Conservation (phyloP, 1,139 yeast genomes). For the Lipomyces yarrowii region DNA sequence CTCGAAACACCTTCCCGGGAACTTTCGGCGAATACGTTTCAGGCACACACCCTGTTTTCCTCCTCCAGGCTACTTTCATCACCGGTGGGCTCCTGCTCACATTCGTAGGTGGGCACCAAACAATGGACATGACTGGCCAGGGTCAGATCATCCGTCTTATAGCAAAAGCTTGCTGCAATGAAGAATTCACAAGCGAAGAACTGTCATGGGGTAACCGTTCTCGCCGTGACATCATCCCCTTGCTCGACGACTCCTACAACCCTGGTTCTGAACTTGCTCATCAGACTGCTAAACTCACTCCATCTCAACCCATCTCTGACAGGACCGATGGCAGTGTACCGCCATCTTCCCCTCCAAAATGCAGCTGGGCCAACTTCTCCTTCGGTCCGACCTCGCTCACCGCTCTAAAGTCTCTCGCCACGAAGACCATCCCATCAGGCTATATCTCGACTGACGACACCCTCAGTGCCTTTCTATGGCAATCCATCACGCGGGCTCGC, state of each 20-base stretch:
- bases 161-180: constrained; percentile 29
- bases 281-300: too few relatives aligned
- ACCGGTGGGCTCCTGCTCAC: constrained; percentile 30
- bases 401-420: constrained; percentile 19
- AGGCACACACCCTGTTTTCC: constrained; percentile 25
- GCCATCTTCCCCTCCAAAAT: neutral
- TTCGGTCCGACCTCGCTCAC: constrained; percentile 11
- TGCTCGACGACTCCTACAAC: constrained; percentile 14
- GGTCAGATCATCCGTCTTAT: constrained; percentile 22
- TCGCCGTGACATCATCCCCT: constrained; percentile 11
- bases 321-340: neutral
- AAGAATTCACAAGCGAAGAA: constrained; percentile 22
- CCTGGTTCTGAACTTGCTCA: neutral
- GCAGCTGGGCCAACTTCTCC: constrained; percentile 24
- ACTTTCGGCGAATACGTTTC: constrained; percentile 2
- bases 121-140: constrained; percentile 33
- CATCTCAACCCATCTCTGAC: too few relatives aligned
- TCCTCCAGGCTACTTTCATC: constrained; percentile 30
- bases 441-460: constrained; percentile 33
- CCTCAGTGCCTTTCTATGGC: constrained; percentile 31
- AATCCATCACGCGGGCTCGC: constrained; percentile 25
- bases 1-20: constrained; percentile 27
- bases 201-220: constrained; percentile 18
- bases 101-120: constrained; percentile 29
- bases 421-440: neutral